These are phyloP conservation scores for Candida sonorensis DNA, from an alignment of 805 yeast species.

Conservation along the genomic window DNA sequence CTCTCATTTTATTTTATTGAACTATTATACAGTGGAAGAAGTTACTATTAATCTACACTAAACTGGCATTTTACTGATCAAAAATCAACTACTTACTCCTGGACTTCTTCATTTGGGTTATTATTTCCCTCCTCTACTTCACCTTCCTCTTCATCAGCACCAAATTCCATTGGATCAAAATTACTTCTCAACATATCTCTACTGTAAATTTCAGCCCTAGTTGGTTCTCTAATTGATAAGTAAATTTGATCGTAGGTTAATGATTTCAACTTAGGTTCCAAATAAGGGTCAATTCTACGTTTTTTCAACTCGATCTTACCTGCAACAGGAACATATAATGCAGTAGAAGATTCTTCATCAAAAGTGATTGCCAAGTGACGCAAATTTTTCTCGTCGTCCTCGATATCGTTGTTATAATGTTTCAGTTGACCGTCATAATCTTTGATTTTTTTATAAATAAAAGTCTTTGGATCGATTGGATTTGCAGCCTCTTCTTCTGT, in stretches of 20 bases:
- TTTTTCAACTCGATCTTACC: conserved; percentile 79
- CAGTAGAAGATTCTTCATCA: conserved; percentile 46
- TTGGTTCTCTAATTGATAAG: conserved; percentile 63
- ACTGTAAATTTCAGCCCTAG: conserved; percentile 56
- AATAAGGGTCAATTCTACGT: conserved; percentile 63
- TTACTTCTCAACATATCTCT: conserved; percentile 64
- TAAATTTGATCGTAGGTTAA: conserved; percentile 57
- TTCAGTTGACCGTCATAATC: conserved; percentile 71
- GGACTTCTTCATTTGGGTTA: conserved; percentile 13
- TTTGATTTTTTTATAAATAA: conserved; percentile 56
- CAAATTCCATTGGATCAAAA: conserved; percentile 76
- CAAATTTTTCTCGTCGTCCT: no score
- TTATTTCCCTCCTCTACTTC: conserved; percentile 31
- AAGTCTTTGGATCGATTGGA: conserved; percentile 33
- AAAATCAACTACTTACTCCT: no score
- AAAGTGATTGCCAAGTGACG: conserved; percentile 69
- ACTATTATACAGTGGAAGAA: no score
- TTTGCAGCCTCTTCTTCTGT: conserved; percentile 40
- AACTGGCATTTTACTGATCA: no score
- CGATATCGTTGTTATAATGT: conserved; percentile 34
- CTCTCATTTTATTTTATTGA: no score
- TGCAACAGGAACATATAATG: conserved; percentile 69
- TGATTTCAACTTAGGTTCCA: conserved; percentile 48
- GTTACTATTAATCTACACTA: no score
- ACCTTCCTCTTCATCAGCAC: conserved; percentile 50